A percentile compares a stretch with the other conserved stretches of the same genome.
Evolutionary conservation across 148 eudicot genomes (phyloP).

Genomic region (Fagopyrum esculentum): DNA sequence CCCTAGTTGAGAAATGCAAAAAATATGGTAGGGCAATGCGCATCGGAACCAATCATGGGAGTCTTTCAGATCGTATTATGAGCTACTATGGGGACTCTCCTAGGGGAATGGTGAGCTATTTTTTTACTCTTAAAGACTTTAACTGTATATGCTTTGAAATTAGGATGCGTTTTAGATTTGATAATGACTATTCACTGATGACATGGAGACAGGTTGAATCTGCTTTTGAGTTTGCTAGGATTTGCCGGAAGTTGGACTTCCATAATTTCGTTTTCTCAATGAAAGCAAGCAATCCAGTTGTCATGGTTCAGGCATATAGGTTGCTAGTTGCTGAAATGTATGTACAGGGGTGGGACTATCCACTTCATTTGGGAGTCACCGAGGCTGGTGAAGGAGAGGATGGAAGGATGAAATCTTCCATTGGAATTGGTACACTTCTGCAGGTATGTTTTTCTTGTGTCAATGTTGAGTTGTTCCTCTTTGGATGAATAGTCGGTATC

Average conservation of each 20-base stretch:
- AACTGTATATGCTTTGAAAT: not conserved
- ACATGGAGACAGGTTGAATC: slow-evolving; percentile 73
- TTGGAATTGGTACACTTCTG: slow-evolving; percentile 98
- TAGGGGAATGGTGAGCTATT: slow-evolving; percentile 77
- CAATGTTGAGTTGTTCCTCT: not conserved
- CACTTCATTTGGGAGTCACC: slow-evolving; percentile 91
- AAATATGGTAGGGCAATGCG: slow-evolving; percentile 96
- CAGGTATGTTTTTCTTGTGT: slow-evolving; percentile 38
- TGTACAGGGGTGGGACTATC: slow-evolving; percentile 95
- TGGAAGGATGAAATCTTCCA: slow-evolving; percentile 98
- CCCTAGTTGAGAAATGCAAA: slow-evolving; percentile 96
- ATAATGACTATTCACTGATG: slow-evolving; percentile 11
- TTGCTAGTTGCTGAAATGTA: slow-evolving; percentile 93
- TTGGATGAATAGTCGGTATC: not conserved
- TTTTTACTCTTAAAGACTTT: not conserved
- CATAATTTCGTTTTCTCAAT: slow-evolving; percentile 94
- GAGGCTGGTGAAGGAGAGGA: slow-evolving; percentile 99
- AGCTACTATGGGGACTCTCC: slow-evolving; percentile 98
- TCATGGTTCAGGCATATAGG: slow-evolving; percentile 97
- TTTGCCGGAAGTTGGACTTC: slow-evolving; percentile 86
- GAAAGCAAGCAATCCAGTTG: slow-evolving; percentile 99
- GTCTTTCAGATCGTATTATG: slow-evolving; percentile 99
- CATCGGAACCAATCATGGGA: slow-evolving; percentile 96
- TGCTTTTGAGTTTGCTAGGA: slow-evolving; percentile 96
- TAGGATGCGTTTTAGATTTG: not conserved